Percentiles rank a stretch among this genome's conserved stretches.
Conservation (phyloP, 1,284 basidiomycete species). For the Tilletia caries region DNA sequence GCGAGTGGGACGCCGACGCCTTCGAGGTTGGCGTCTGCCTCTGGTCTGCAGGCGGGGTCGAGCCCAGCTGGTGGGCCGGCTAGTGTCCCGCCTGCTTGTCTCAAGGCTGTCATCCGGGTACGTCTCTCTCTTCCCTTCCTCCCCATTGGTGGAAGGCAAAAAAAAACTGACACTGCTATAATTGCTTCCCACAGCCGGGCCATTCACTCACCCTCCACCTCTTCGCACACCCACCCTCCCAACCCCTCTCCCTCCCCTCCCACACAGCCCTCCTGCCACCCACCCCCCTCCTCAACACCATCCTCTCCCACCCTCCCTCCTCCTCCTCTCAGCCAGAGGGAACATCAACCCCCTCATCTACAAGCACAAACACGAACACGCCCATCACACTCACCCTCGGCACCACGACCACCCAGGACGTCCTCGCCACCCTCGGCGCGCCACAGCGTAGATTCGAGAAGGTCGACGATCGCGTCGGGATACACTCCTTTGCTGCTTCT, state of each 20-base stretch:
- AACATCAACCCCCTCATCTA: too few species aligned
- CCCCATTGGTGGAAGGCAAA: background rate
- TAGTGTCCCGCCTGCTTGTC: background rate
- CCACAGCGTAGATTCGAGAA: slow-evolving; percentile 35
- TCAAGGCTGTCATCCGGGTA: background rate
- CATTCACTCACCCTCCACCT: background rate
- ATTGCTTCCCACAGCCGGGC: slow-evolving; percentile 13
- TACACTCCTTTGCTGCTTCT: slow-evolving; percentile 17
- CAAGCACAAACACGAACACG: background rate
- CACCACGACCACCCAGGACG: slow-evolving; percentile 31
- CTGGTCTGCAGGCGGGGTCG: background rate
- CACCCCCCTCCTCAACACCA: background rate
- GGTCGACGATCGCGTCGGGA: slow-evolving; percentile 32
- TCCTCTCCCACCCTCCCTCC: background rate
- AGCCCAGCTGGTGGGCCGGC: background rate
- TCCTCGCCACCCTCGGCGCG: slow-evolving; percentile 26
- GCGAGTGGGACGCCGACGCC: slow-evolving; percentile 23
- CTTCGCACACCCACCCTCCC: background rate
- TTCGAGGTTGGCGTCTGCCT: background rate
- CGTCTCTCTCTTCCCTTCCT: background rate
- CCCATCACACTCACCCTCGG: slow-evolving; percentile 24
- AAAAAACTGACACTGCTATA: background rate
- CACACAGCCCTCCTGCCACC: background rate
- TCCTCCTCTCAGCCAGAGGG: too few species aligned
- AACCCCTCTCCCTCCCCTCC: background rate